Evolutionary conservation across 2,329 filamentous ascomycete species (phyloP).

Genomic region (Onygenales sp.): DNA sequence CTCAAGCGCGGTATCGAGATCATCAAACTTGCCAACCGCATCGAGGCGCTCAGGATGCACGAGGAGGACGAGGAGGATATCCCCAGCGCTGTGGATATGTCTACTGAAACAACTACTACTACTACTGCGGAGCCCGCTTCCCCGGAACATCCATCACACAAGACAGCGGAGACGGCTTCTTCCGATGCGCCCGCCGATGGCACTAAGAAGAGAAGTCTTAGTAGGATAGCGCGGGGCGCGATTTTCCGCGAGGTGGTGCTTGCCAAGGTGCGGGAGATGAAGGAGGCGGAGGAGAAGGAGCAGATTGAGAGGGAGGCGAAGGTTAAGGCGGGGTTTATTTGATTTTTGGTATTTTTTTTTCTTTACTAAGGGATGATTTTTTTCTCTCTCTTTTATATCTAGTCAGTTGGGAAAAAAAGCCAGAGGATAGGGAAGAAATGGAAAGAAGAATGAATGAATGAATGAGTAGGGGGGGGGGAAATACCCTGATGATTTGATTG

Average conservation of each 20-base stretch:
- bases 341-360: background rate
- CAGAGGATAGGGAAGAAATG: background rate
- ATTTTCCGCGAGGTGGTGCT: conserved; percentile 93
- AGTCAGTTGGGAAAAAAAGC: background rate
- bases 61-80: conserved; percentile 75
- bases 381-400: background rate
- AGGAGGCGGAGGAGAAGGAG: conserved; percentile 69
- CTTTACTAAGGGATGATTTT: background rate
- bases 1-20: conserved; percentile 91
- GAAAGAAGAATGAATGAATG: background rate
- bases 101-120: background rate
- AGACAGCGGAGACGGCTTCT: background rate
- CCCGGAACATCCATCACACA: conserved; percentile 19
- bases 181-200: conserved; percentile 9
- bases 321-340: conserved; percentile 6
- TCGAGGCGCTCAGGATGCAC: conserved; percentile 86
- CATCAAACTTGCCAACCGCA: conserved; percentile 90
- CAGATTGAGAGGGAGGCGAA: conserved; percentile 52
- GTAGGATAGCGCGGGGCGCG: conserved; percentile 52
- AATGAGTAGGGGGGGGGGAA: background rate
- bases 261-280: conserved; percentile 87
- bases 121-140: conserved; percentile 32
- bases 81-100: conserved; percentile 46
- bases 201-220: conserved; percentile 43
- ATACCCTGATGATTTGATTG: no score